Evolutionary conservation across 148 eudicot genomes (phyloP), one percentile per base, ranked within the genome.

Genomic region (Nyssa sinensis): DNA sequence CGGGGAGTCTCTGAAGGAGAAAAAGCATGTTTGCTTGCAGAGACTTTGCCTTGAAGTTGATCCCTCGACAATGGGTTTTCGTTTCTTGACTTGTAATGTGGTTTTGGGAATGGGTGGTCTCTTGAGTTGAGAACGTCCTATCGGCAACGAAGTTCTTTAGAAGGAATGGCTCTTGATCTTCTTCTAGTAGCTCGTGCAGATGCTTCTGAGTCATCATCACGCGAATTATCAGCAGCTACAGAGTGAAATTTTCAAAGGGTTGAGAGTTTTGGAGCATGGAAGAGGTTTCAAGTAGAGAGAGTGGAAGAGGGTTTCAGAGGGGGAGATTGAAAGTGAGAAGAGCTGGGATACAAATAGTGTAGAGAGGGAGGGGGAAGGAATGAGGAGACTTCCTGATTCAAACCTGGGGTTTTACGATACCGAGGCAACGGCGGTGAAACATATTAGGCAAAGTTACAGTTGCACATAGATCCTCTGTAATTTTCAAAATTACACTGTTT

Each of bases 11-110:
- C 64, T 74, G 1, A 77, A 49, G 19, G 93, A 85, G 67, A 77
- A 77, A 59, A 89, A 81, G 51, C 93, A 89, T 0, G 85, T 82
- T 51, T 89, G 78, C 75, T 81, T 85, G 72, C 85, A 83, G 41
- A 86, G 66, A 44, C 27, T 69, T 10, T 55, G 33, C 12, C 33
- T 37, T 61, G 75, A 74, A 55, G 85, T 65, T 0, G 82, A 62
- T 34, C 44, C 76, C 73, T 60, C 70, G 23, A 77, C 32, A 5
- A 67, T 70, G 70, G 81, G 77, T 64, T 80, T 81, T 24, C 74
- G 73, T 53, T 87, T 87, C 39, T 77, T 66, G 31, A 64, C 27
- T 47, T 21, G 69, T 28, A 70, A 59, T 13, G 69, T 19, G 79
- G 59, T 37, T 76, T 12, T 71, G 60, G 28, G 10, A 51, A 73